These are phyloP conservation scores for Aspergillus viridinutans DNA, from an alignment of 2,329 filamentous ascomycete genomes.

Conservation along the genomic window DNA sequence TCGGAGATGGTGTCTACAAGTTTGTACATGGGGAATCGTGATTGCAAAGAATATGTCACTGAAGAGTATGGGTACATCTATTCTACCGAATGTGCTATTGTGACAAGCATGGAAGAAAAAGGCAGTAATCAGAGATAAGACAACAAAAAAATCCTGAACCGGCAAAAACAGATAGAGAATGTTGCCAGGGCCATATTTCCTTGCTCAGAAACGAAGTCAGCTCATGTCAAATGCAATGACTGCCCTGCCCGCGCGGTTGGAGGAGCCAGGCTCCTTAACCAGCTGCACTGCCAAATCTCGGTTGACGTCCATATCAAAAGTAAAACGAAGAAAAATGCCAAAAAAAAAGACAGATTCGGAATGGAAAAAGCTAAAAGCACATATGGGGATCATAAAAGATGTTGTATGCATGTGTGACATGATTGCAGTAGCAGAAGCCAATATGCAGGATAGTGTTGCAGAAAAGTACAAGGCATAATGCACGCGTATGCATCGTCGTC, in stretches of 20 bases:
- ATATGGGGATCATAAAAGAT: constrained; percentile 1
- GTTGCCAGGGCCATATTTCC: neutral
- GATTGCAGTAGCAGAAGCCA: constrained; percentile 5
- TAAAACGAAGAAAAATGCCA: constrained; percentile 1
- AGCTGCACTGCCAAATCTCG: constrained; percentile 2
- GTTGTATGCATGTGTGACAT: neutral
- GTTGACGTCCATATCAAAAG: constrained; percentile 7
- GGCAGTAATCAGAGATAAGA: constrained; percentile 9
- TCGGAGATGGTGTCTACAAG: neutral
- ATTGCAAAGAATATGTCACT: constrained; percentile 9
- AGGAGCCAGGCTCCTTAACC: neutral
- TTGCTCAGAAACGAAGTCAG: neutral
- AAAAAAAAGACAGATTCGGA: constrained; percentile 3
- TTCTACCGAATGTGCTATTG: constrained; percentile 23
- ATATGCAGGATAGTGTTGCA: constrained; percentile 13
- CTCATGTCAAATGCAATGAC: neutral
- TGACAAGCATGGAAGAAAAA: constrained; percentile 12
- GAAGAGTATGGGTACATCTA: constrained; percentile 34
- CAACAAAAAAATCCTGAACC: constrained; percentile 4
- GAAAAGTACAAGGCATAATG: constrained; percentile 21
- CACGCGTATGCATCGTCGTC: constrained; percentile 11
- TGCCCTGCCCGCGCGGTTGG: neutral
- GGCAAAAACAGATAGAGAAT: constrained; percentile 8
- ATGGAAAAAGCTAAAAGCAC: constrained; percentile 9
- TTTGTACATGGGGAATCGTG: neutral